Evolutionary conservation across 768 basidiomycete genomes (phyloP), one percentile per base, ranked within the genome.

Genomic region (Boletus barrowsii): DNA sequence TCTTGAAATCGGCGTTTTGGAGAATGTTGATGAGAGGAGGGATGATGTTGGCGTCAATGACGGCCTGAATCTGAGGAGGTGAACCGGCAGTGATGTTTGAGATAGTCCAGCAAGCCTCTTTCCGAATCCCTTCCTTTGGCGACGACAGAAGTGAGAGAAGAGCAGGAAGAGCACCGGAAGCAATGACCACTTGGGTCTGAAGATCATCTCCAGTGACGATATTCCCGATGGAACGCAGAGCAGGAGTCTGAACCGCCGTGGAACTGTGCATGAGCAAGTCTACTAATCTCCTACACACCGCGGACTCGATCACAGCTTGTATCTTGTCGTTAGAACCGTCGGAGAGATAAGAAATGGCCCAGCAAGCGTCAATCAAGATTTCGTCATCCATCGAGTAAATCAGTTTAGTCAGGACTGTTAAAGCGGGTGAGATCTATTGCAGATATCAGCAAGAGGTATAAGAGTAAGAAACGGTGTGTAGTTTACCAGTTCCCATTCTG

Each of bases 101-200:
- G 67, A 99, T 98, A 17, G 97, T 99, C 97, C 97, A 99, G 76
- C 97, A 99, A 24, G 97, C 96, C 73, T 99, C 96, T 78, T 99
- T 99, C 66, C 96, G 83, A 66, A 99, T 99, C 44, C 95, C 97
- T 60, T 99, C 97, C 76, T 99, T 99, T 29, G 95, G 92, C 22
- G 95, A 98, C 3, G 91, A 93, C 50, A 99, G 80, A 20, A 99
- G 80, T 22, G 91, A 87, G 41, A 99, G 84, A 45, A 99, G 83
- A 6, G 97, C 97, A 5, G 94, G 89, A 22, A 99, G 88, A 24
- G 97, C 93, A 49, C 96, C 97, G 14, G 96, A 97, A 17, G 97
- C 94, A 67, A 99, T 98, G 55, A 98, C 91, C 48, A 99, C 97
- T 72, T 99, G 97, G 10, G 97, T 99, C 73, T 99, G 97, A 52